Evolutionary conservation across 495 filamentous ascomycete genomes (phyloP).

Genomic region (Penicillium canariense): DNA sequence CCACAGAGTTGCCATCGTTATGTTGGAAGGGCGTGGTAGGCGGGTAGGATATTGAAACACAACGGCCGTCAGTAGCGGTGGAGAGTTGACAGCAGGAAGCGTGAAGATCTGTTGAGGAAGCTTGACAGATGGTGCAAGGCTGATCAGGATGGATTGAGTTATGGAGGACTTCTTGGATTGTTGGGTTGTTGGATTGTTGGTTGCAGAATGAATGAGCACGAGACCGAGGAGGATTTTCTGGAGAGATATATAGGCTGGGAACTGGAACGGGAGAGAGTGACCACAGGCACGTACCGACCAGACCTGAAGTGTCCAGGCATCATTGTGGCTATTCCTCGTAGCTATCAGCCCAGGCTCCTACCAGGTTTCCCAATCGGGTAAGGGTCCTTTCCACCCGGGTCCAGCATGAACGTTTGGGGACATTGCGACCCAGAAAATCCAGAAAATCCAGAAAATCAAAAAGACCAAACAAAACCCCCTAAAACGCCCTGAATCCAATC

Average conservation of each 20-base stretch:
- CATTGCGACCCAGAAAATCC: neutral
- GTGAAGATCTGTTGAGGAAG: neutral
- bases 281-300: neutral
- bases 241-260: neutral
- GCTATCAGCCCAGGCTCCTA: neutral
- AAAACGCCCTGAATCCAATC: too few relatives aligned
- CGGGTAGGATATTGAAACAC: neutral
- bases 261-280: neutral
- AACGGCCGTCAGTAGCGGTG: neutral
- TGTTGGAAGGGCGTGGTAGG: constrained; percentile 3
- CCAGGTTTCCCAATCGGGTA: neutral
- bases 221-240: neutral
- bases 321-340: neutral
- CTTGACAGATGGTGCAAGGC: neutral
- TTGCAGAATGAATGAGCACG: constrained; percentile 7
- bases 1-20: constrained; percentile 29
- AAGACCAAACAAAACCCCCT: too few relatives aligned
- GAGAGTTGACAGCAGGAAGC: neutral
- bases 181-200: constrained; percentile 2
- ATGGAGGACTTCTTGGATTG: neutral
- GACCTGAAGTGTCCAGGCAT: neutral
- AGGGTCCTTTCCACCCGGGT: neutral
- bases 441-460: neutral
- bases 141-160: constrained; percentile 7
- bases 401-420: neutral